phyloP scores from a whole-genome alignment of 2,329 filamentous ascomycete genomes.

The Diaporthe humulicola region DNA sequence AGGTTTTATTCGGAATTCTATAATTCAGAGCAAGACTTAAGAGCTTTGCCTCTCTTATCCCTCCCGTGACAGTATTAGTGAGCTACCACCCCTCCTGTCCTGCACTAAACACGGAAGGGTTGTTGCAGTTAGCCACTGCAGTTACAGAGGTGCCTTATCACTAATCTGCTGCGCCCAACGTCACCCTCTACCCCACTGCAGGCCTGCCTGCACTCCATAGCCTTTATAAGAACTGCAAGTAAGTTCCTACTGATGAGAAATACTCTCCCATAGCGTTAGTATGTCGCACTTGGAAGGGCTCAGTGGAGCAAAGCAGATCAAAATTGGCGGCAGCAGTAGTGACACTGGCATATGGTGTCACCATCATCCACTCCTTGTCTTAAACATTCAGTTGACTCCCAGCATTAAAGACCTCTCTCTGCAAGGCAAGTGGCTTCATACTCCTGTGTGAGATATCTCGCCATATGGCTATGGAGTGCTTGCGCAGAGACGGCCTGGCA shows the following conservation, averaged over 20 bases:
- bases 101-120: too few species aligned
- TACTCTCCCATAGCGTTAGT: neutral
- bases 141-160: too few species aligned
- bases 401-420: too few species aligned
- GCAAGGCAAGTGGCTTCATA: neutral
- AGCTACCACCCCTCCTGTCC: too few species aligned
- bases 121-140: too few species aligned
- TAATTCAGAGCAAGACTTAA: too few species aligned
- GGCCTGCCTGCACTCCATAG: neutral
- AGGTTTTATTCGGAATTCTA: too few species aligned
- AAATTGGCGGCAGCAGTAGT: neutral
- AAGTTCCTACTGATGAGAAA: neutral
- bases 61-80: too few species aligned
- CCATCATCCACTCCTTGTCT: neutral
- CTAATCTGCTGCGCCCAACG: neutral
- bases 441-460: neutral
- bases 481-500: too few species aligned
- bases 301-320: too few species aligned
- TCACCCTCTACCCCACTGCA: neutral
- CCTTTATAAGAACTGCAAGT: neutral
- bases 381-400: neutral
- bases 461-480: neutral
- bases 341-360: neutral
- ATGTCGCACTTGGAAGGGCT: too few species aligned
- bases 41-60: too few species aligned